phyloP scores from a whole-genome alignment of 2,329 filamentous ascomycete genomes.

The Trichoderma semiorbis region DNA sequence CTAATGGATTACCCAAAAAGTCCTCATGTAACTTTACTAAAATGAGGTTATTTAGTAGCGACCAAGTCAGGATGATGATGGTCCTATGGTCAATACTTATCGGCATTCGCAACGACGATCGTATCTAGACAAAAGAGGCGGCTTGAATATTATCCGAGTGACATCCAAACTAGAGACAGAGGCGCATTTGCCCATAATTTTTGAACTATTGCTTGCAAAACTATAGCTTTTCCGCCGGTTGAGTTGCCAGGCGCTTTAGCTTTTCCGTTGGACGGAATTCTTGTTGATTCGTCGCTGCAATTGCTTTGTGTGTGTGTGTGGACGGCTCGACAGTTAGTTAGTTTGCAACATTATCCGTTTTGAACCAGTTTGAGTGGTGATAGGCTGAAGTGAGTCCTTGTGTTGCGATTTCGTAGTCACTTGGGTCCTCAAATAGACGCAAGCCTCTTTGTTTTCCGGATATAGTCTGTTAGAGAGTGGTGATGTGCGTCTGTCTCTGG shows the following conservation, averaged over 20 bases:
- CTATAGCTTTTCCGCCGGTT: background rate
- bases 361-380: background rate
- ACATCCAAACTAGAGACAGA: background rate
- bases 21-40: too few species aligned
- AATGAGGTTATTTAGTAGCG: background rate
- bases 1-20: too few species aligned
- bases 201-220: background rate
- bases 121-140: background rate
- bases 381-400: background rate
- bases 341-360: background rate
- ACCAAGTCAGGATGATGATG: background rate
- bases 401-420: background rate
- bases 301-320: background rate
- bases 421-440: background rate
- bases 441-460: background rate
- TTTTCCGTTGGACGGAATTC: background rate
- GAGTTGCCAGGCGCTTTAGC: background rate
- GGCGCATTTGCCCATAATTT: background rate
- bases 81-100: background rate
- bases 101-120: background rate
- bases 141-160: background rate
- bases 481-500: background rate
- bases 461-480: background rate
- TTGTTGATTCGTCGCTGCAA: background rate
- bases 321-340: background rate